Evolutionary conservation across 2,329 filamentous ascomycete genomes (phyloP).

Genomic region (Cytospora mali): DNA sequence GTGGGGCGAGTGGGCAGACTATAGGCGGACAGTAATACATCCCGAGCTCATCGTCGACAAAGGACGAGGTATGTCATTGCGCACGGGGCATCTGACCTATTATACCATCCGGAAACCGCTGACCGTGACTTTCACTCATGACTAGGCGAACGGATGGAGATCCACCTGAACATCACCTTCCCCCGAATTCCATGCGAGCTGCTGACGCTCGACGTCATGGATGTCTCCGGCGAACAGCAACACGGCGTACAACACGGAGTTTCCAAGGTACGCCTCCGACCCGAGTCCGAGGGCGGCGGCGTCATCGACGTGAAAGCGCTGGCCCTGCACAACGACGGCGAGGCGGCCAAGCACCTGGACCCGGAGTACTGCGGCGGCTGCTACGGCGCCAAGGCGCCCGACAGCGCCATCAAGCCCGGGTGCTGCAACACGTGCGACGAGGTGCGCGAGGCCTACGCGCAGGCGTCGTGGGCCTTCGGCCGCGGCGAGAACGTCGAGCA

Average conservation of each 20-base stretch:
- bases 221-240: constrained; percentile 96
- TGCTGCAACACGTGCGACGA: constrained; percentile 98
- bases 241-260: constrained; percentile 92
- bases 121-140: constrained; percentile 20
- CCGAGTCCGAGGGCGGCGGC: constrained; percentile 72
- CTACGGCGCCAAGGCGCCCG: constrained; percentile 79
- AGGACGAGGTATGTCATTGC: constrained; percentile 70
- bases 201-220: constrained; percentile 97
- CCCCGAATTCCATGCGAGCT: constrained; percentile 93
- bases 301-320: constrained; percentile 73
- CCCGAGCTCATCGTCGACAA: constrained; percentile 97
- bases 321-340: constrained; percentile 69
- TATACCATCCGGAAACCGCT: constrained; percentile 18
- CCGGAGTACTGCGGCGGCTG: constrained; percentile 92
- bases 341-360: constrained; percentile 76
- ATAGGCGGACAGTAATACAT: constrained; percentile 80
- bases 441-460: constrained; percentile 90
- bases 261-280: constrained; percentile 81
- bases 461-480: constrained; percentile 90
- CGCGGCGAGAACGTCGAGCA: constrained; percentile 91
- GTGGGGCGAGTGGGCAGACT: constrained; percentile 96
- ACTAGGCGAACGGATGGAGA: constrained; percentile 95
- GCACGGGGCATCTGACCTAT: not conserved
- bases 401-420: constrained; percentile 73
- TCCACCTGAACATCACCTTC: constrained; percentile 96